Base-by-base conservation (phyloP, 345 rosid genomes). In the Passiflora organensis region DNA sequence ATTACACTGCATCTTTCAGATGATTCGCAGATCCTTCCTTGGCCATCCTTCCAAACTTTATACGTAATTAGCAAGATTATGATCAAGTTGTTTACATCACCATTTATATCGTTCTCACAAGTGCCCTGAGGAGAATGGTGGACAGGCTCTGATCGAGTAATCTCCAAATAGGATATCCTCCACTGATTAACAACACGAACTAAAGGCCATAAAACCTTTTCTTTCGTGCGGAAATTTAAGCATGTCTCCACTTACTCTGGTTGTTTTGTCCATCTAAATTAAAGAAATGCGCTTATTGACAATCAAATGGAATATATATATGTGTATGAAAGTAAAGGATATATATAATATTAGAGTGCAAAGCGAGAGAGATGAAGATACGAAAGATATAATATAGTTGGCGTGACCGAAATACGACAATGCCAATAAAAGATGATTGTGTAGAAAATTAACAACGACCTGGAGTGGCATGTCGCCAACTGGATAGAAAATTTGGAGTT, bases 381-480 rank as follows among this genome's bases (percentile, higher is more conserved):
- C 10, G 13, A 15, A 11, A 13, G 52, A 39, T 59, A 53, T 70
- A 42, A 32, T 62, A 24, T 39, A 25, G 32, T 20, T 55, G 45
- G 55, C 65, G 58, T 54, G 73, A 24, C 5, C 38, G 59, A 55
- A 50, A 58, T 25, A 66, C 77, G 74, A 76, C 81, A 76, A 71
- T 63, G 16, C 58, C 73, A 65, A 61, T 63, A 55, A 37, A 59
- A 70, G 60, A 41, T 43, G 55, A 68, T 57, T 59, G 32, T 43
- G 37, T 75, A 66, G 52, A 78, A 69, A 72, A 66, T 56, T 63
- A 15, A 22, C 32, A 44, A 58, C 43, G 14, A 37, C 15, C 34
- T 9, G n/a, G 34, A 66, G 80, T 75, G 67, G 80, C 25, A 39
- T 66, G 73, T 38, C 74, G 59, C 67, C 10, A 52, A 23, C 14